These are phyloP conservation scores for Globisporangium viniferum DNA, from an alignment of 352 stramenopile genomes.

Conservation along the genomic window DNA sequence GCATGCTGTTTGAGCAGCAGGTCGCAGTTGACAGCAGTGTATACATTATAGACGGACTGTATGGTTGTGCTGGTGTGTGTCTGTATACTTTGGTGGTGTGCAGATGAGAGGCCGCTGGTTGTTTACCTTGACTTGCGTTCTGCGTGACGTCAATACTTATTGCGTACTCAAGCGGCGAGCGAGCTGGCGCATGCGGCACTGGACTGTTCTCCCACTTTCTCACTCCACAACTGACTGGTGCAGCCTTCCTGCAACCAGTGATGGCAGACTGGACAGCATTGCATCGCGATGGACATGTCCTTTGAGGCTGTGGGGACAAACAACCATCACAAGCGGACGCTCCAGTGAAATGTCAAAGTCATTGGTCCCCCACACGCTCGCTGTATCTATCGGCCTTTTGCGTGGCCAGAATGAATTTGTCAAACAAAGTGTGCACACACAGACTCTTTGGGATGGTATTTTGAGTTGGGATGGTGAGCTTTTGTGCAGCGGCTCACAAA, in stretches of 20 bases:
- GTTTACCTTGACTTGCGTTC: neutral
- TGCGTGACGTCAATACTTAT: neutral
- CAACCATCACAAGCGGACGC: neutral
- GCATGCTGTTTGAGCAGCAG: neutral
- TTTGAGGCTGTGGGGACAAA: no score
- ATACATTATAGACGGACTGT: neutral
- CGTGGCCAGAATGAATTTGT: no score
- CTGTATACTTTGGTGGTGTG: neutral
- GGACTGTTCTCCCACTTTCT: neutral
- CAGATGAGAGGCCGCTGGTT: neutral
- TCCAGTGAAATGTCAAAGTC: no score
- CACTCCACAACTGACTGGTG: neutral
- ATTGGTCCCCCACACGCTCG: no score
- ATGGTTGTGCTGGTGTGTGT: neutral
- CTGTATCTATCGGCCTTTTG: no score
- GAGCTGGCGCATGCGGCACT: slow-evolving; percentile 2
- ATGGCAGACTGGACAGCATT: neutral
- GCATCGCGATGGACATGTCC: no score
- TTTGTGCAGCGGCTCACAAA: no score
- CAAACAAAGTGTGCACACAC: no score
- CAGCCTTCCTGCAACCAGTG: neutral
- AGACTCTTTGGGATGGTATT: no score
- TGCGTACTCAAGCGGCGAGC: neutral
- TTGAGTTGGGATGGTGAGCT: no score
- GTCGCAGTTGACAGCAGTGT: neutral